Percentiles rank a stretch among this genome's conserved stretches.
These are phyloP conservation scores for Tetrahymena malaccensis DNA, from an alignment of 73 alveolate genomes.

Conservation along the genomic window DNA sequence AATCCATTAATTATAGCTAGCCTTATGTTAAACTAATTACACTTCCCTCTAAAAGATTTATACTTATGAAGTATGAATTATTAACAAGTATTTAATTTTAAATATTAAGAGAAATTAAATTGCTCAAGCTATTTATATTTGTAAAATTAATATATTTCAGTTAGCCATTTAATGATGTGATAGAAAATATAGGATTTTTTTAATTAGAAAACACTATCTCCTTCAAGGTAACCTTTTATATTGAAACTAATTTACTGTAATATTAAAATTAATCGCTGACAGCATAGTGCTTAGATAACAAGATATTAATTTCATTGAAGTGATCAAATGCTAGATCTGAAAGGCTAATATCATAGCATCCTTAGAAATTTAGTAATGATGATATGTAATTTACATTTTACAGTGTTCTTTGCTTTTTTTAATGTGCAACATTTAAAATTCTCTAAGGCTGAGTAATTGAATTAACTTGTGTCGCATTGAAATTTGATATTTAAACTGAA, in stretches of 20 bases:
- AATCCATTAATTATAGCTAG: too few relatives aligned
- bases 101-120: too few relatives aligned
- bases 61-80: not conserved
- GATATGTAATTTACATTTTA: too few relatives aligned
- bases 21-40: not conserved
- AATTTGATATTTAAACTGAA: not conserved
- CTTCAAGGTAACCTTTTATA: not conserved
- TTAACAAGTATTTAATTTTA: too few relatives aligned
- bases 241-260: too few relatives aligned
- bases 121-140: not conserved
- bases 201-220: too few relatives aligned
- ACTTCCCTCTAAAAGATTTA: not conserved
- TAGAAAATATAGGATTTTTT: not conserved
- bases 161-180: not conserved
- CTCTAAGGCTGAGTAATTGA: not conserved
- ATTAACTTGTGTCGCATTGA: not conserved
- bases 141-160: not conserved
- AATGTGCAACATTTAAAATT: not conserved
- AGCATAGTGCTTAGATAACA: not conserved
- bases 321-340: too few relatives aligned
- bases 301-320: not conserved
- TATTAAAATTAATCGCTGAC: not conserved
- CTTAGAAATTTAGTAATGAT: not conserved
- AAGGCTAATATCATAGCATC: not conserved
- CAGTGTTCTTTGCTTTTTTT: too few relatives aligned